Evolutionary conservation across 176 grass and related monocot genomes (phyloP).

Genomic region (Carex kokanica): DNA sequence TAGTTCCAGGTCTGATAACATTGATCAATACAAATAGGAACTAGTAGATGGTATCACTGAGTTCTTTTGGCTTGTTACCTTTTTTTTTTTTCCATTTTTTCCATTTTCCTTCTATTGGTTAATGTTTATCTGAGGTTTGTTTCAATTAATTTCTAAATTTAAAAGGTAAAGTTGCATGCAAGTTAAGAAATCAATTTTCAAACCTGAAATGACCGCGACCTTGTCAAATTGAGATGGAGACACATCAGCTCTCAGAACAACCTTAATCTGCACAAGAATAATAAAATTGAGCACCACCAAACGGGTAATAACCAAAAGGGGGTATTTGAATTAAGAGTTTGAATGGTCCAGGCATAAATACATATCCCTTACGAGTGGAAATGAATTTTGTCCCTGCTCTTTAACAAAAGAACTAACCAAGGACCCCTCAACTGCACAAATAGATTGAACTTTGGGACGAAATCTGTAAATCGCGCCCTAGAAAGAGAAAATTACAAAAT

Average conservation of each 20-base stretch:
- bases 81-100: not conserved
- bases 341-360: not conserved
- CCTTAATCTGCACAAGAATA: slow-evolving; percentile 70
- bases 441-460: not conserved
- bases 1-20: not conserved
- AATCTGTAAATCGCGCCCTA: not conserved
- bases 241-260: slow-evolving; percentile 95
- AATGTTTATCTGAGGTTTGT: not conserved
- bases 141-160: not conserved
- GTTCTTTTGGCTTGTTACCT: not conserved
- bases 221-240: slow-evolving; percentile 52
- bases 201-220: slow-evolving; percentile 95
- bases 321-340: not conserved
- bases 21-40: not conserved
- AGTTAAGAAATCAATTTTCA: not conserved
- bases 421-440: slow-evolving; percentile 15
- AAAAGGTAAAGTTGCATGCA: slow-evolving; percentile 13
- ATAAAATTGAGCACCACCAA: slow-evolving; percentile 17
- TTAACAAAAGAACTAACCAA: not conserved
- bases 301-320: not conserved
- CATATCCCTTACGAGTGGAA: not conserved
- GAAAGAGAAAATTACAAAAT: slow-evolving; percentile 15
- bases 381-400: not conserved
- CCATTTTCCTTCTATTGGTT: not conserved
- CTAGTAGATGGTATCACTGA: not conserved